Evolutionary conservation across 805 yeast species (phyloP).

Genomic region (Candida loeiensis): DNA sequence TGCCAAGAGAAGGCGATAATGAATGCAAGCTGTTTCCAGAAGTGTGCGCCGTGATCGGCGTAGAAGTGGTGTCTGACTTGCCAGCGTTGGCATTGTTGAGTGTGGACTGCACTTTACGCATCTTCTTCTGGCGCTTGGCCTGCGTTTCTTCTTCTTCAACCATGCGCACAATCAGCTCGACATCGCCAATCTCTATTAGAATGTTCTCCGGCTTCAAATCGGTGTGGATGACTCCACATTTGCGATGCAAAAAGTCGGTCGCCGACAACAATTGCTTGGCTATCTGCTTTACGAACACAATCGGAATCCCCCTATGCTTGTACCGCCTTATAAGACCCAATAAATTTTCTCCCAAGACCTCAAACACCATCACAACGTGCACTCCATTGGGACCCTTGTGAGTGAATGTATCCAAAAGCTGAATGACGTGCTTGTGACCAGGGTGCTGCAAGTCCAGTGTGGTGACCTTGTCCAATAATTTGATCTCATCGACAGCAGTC

Average conservation of each 20-base stretch:
- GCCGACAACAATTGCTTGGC: conserved; percentile 75
- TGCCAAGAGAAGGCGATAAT: conserved; percentile 38
- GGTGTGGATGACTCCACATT: conserved; percentile 71
- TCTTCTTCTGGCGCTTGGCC: conserved; percentile 39
- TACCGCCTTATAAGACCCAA: conserved; percentile 78
- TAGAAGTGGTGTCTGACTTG: conserved; percentile 1
- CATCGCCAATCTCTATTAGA: conserved; percentile 77
- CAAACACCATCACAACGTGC: conserved; percentile 96
- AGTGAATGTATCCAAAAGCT: conserved; percentile 75
- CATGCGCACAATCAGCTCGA: conserved; percentile 68
- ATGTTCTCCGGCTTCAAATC: conserved; percentile 76
- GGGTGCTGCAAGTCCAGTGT: conserved; percentile 65
- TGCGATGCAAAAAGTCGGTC: conserved; percentile 67
- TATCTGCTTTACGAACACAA: conserved; percentile 72
- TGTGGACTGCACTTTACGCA: conserved; percentile 26
- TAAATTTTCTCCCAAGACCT: conserved; percentile 91
- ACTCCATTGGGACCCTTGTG: conserved; percentile 89
- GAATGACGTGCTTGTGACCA: conserved; percentile 79
- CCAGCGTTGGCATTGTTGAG: conserved; percentile 1
- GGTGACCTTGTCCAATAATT: conserved; percentile 63
- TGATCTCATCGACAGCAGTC: conserved; percentile 91
- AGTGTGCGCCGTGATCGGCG: conserved; percentile 9
- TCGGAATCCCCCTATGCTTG: conserved; percentile 75
- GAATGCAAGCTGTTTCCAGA: conserved; percentile 28
- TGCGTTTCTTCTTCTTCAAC: conserved; percentile 59